A percentile compares a stretch with the other conserved stretches of the same genome.
Evolutionary conservation across 1,284 basidiomycete genomes (phyloP).

Genomic region (Cryptococcus sp.): DNA sequence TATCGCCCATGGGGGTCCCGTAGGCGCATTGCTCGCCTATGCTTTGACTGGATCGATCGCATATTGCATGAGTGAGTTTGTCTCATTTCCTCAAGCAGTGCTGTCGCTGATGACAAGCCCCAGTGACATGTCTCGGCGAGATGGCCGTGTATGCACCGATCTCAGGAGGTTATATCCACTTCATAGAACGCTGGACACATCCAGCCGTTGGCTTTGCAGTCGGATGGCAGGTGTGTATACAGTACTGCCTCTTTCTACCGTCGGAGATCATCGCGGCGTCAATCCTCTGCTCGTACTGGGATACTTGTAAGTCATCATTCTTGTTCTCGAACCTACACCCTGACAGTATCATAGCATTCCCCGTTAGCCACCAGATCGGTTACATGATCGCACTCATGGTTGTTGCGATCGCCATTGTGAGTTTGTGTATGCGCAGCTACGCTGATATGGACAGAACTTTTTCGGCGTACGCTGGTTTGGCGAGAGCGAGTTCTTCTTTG

Average conservation of each 20-base stretch:
- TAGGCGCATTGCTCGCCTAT: constrained; percentile 43
- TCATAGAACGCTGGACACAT: constrained; percentile 36
- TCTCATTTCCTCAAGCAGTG: neutral
- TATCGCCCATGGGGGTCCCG: constrained; percentile 54
- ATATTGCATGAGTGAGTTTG: constrained; percentile 27
- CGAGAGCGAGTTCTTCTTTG: constrained; percentile 56
- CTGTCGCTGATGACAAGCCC: constrained; percentile 54
- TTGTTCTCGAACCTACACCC: neutral
- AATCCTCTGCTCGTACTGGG: constrained; percentile 77
- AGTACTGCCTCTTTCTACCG: constrained; percentile 64
- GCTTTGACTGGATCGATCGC: constrained; percentile 25
- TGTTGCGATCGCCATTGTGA: constrained; percentile 10
- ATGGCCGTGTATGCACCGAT: constrained; percentile 45
- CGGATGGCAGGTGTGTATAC: constrained; percentile 48
- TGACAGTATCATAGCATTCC: constrained; percentile 60
- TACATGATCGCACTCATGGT: constrained; percentile 16
- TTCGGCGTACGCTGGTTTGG: constrained; percentile 52
- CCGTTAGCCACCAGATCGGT: constrained; percentile 50
- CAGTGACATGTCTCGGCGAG: constrained; percentile 54
- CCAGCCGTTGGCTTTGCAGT: constrained; percentile 42
- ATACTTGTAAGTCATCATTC: constrained; percentile 52
- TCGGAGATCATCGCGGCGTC: constrained; percentile 75
- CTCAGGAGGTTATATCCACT: constrained; percentile 47
- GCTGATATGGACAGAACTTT: constrained; percentile 17
- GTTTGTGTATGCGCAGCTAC: neutral